Evolutionary conservation across 345 rosid genomes (phyloP).

Genomic region (Melaleuca alternifolia): DNA sequence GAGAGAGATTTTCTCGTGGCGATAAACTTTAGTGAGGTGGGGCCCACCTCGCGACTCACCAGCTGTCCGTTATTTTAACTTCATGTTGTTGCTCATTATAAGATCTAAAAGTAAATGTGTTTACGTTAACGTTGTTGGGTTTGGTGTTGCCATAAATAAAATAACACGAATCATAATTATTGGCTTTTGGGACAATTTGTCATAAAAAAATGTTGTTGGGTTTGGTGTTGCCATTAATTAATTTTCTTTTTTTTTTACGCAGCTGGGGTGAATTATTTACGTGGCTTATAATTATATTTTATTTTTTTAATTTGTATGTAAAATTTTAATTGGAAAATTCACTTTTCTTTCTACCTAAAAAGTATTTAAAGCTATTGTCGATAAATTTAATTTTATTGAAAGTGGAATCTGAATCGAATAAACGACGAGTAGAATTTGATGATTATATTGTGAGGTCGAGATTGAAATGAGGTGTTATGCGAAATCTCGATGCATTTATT

Average conservation of each 20-base stretch:
- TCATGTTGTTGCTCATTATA: not conserved
- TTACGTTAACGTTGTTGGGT: not conserved
- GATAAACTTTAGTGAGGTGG: not conserved
- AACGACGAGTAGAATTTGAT: rapidly evolving
- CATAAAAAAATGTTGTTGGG: not conserved
- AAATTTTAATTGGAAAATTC: not conserved
- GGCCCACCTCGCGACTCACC: not conserved
- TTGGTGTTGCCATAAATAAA: not conserved
- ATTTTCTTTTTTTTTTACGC: not conserved
- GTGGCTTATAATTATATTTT: not conserved
- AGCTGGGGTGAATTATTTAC: too few species aligned
- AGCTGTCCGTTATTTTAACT: not conserved
- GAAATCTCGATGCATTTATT: not conserved
- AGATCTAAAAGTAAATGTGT: not conserved
- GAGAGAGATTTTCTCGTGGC: not conserved
- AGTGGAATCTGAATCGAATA: rapidly evolving
- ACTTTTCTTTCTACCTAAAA: rapidly evolving
- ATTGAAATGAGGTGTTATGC: not conserved
- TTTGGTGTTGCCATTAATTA: too few species aligned
- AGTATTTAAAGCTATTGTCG: not conserved
- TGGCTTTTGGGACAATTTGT: not conserved
- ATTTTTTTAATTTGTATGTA: not conserved
- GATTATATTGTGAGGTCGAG: not conserved
- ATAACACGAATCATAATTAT: not conserved
- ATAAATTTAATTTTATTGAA: not conserved